phyloP scores from a whole-genome alignment of 75 land plant species.

The Isoetes taiwanensis region DNA sequence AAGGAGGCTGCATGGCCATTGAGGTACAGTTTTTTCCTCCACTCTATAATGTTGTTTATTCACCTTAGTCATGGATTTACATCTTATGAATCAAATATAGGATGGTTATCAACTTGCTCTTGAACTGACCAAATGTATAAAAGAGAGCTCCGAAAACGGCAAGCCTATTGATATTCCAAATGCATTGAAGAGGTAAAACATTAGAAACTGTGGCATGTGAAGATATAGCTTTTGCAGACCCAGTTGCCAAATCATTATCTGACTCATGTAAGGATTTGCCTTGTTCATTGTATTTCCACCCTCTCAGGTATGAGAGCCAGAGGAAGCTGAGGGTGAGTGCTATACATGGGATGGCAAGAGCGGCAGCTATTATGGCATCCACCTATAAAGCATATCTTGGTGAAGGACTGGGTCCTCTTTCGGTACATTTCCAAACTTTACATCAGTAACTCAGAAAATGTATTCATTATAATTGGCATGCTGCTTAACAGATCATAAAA shows the following conservation, averaged over 20 bases:
- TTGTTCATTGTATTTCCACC: neutral
- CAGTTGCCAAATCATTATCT: neutral
- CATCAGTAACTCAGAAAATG: neutral
- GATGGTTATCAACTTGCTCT: slow-evolving; percentile 80
- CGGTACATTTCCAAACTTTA: slow-evolving; percentile 24
- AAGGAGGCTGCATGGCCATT: slow-evolving; percentile 98
- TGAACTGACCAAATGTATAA: slow-evolving; percentile 60
- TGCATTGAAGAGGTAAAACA: slow-evolving; percentile 45
- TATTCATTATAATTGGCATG: neutral
- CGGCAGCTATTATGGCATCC: slow-evolving; percentile 91
- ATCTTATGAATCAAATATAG: slow-evolving; percentile 18
- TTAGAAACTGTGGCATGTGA: neutral
- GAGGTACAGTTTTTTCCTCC: slow-evolving; percentile 38
- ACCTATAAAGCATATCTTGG: slow-evolving; percentile 87
- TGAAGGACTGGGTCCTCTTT: slow-evolving; percentile 77
- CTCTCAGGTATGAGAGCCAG: slow-evolving; percentile 56
- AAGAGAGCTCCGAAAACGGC: slow-evolving; percentile 19
- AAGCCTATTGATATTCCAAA: slow-evolving; percentile 40
- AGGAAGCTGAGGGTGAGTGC: slow-evolving; percentile 66
- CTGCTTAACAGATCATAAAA: slow-evolving; percentile 40
- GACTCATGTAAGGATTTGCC: neutral
- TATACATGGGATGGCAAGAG: slow-evolving; percentile 78
- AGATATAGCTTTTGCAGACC: neutral
- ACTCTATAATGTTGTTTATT: neutral
- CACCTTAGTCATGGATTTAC: neutral